These are phyloP conservation scores for Parietaria judaica DNA, from an alignment of 306 rosid species.

Conservation along the genomic window DNA sequence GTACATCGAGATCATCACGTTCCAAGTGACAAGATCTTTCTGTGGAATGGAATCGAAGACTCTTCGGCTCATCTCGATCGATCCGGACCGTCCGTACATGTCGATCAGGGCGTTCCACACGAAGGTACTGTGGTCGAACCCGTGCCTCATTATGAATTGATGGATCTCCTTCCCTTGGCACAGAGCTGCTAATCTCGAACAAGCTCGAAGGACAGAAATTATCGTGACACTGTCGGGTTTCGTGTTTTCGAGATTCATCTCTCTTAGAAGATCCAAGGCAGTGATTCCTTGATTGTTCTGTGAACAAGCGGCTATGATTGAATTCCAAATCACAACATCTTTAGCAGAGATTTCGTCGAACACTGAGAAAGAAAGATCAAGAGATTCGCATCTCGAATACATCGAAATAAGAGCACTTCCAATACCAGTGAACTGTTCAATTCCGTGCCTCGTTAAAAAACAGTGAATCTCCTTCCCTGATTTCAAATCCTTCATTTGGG, in stretches of 20 bases:
- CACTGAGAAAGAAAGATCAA: not conserved
- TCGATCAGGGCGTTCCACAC: conserved; percentile 14
- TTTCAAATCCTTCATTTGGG: conserved; percentile 10
- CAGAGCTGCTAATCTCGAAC: conserved; percentile 14
- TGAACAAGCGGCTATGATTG: conserved; percentile 13
- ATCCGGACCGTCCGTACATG: conserved; percentile 15
- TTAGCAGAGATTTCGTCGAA: not conserved
- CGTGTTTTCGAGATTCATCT: not conserved
- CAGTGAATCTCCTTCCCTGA: conserved; percentile 18
- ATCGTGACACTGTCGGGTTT: conserved; percentile 14
- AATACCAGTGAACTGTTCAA: conserved; percentile 10
- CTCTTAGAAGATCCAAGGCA: conserved; percentile 14
- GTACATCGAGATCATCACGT: conserved; percentile 15
- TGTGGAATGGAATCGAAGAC: conserved; percentile 10
- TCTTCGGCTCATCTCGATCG: conserved; percentile 6
- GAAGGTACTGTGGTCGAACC: conserved; percentile 3
- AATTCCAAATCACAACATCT: conserved; percentile 14
- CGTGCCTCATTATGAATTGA: conserved; percentile 3
- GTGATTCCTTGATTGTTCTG: conserved; percentile 5
- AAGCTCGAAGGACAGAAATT: conserved; percentile 10
- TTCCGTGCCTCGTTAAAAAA: conserved; percentile 1
- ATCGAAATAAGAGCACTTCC: conserved; percentile 17
- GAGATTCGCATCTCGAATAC: conserved; percentile 10
- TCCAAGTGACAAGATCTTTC: conserved; percentile 11
- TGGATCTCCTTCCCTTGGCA: conserved; percentile 17